Conservation (phyloP, 495 filamentous ascomycete species). For the Neurospora hispaniola region DNA sequence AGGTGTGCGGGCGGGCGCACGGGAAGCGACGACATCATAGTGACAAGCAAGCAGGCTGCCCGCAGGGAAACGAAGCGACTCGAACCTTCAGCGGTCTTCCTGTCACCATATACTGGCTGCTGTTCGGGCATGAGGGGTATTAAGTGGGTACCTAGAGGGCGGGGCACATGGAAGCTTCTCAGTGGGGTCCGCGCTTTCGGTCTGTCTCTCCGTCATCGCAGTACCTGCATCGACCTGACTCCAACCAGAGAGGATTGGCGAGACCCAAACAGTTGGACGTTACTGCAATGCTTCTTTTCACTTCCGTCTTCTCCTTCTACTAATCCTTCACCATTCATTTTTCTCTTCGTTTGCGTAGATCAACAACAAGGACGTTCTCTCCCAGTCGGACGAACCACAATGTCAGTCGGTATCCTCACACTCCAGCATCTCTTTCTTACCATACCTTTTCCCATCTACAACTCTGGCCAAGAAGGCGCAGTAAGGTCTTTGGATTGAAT, state of each 20-base stretch:
- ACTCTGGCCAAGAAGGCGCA: not conserved
- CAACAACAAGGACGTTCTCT: not conserved
- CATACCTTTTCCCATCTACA: not conserved
- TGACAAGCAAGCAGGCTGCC: not conserved
- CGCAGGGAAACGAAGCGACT: conserved; percentile 12
- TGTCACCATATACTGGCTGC: not conserved
- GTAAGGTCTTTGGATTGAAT: not conserved
- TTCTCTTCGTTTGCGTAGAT: not conserved
- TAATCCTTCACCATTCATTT: not conserved
- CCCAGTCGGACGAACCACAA: not conserved
- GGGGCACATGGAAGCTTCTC: not conserved
- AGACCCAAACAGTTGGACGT: not conserved
- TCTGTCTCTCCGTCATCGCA: not conserved
- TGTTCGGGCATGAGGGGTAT: not conserved
- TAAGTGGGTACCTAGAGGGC: not conserved
- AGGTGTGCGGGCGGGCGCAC: not conserved
- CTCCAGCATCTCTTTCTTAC: not conserved
- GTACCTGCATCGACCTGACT: not conserved
- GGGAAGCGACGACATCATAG: conserved; percentile 4
- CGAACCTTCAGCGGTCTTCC: conserved; percentile 10
- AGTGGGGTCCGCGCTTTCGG: not conserved
- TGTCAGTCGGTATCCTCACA: not conserved
- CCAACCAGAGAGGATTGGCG: not conserved
- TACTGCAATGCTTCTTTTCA: not conserved
- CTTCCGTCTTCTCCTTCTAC: not conserved